Base-by-base conservation (phyloP, 352 stramenopile species). In the Pseudoperonospora humuli region DNA sequence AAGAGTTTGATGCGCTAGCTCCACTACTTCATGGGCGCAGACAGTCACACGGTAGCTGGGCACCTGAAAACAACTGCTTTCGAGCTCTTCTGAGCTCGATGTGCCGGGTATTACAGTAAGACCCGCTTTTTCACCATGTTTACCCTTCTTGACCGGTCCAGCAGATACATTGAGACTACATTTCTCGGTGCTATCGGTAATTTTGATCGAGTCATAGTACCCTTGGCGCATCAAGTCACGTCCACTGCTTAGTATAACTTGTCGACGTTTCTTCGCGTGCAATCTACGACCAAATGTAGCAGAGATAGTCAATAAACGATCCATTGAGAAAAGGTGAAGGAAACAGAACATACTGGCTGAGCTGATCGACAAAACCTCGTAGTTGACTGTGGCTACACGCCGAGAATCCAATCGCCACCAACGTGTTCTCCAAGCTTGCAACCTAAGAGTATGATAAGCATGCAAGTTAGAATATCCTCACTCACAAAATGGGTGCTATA, bases 121-220 rank as follows among this genome's bases (percentile, higher is more conserved):
- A 19, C 18, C 33, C 15, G 19, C 21, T 15, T 57, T 59, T 13
- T 20, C 25, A 15, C 39, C 45, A 29, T 41, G 41, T 37, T 59
- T 54, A 4, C 49, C 65, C 45, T 77, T 76, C 43, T 74, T 81
- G 17, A 49, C 50, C 3, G 55, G 57, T 7, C 36, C 50, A 15
- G 50, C 14, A 5, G 71, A 72, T 10, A 60, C 52, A 36, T 73
- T 56, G 4, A 84, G 54, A 48, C 63, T 84, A 40, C 71, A 84
- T 20, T 75, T 69, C 48, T 86, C 73, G 0, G 57, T 77, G 4
- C 55, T 52, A 15, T 57, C 64, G 1, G 57, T 61, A 7, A 84
- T 56, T 46, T 80, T 78, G n/a, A 74, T 48, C 5, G 74, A 86
- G 26, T 86, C 68, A 23, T 71, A 60, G 45, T 89, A 89, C 7